Conservation (phyloP, 164 flowering plant species). For the Chimonanthus praecox region DNA sequence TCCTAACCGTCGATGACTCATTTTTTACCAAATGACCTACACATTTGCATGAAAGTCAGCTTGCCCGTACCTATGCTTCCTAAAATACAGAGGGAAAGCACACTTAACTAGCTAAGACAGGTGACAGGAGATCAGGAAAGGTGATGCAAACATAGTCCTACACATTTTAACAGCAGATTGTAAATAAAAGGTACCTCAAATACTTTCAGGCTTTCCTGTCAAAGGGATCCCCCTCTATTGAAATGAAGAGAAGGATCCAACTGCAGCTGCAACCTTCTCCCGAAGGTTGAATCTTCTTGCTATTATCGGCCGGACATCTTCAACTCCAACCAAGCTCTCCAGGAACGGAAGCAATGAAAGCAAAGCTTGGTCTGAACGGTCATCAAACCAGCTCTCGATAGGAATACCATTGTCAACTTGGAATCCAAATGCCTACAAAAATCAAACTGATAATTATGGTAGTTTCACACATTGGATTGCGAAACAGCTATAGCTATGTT, state of each 20-base stretch:
- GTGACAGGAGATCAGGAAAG: background rate
- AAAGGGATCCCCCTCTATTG: conserved; percentile 27
- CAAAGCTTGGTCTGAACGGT: conserved; percentile 73
- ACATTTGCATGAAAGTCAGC: background rate
- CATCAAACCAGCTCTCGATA: conserved; percentile 98
- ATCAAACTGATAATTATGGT: background rate
- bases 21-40: too few species aligned
- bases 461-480: background rate
- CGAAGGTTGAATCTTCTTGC: conserved; percentile 72
- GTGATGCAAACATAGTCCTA: background rate
- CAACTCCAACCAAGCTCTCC: conserved; percentile 80
- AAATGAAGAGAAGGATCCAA: conserved; percentile 36
- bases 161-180: background rate
- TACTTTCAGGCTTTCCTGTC: conserved; percentile 20
- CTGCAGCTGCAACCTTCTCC: conserved; percentile 76
- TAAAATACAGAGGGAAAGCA: background rate
- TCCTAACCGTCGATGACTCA: too few species aligned
- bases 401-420: conserved; percentile 99
- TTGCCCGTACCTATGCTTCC: background rate
- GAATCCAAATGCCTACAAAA: conserved; percentile 85
- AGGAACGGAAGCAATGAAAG: conserved; percentile 68
- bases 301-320: conserved; percentile 89
- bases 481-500: background rate
- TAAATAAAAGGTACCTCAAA: conserved; percentile 2
- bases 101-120: background rate